Percentiles rank a stretch among this genome's conserved stretches.
Conservation (phyloP, 257 asterid genomes). For the Solanum peruvianum region DNA sequence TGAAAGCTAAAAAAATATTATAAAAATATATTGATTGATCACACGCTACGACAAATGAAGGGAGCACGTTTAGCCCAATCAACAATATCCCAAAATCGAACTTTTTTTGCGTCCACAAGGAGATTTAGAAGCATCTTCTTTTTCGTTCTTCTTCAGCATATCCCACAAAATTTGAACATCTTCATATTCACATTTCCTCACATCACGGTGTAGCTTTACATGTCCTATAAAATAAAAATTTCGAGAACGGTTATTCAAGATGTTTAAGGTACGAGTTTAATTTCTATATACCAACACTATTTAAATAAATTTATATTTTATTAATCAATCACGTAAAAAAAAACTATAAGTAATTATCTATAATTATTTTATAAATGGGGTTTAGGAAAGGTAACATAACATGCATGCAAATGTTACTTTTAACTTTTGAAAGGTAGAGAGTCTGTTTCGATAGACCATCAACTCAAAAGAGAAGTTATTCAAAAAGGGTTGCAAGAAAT, state of each 20-base stretch:
- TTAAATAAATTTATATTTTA: not conserved
- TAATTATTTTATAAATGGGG: not conserved
- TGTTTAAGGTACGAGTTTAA: not conserved
- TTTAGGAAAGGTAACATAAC: not conserved
- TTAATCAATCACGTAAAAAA: not conserved
- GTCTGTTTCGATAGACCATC: no score
- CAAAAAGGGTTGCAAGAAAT: not conserved
- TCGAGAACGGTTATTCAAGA: not conserved
- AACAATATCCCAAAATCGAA: slow-evolving; percentile 9
- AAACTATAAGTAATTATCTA: not conserved
- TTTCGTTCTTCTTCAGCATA: slow-evolving; percentile 31
- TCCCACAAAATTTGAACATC: slow-evolving; percentile 58
- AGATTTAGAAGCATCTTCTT: not conserved
- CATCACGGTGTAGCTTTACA: slow-evolving; percentile 26
- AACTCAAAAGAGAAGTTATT: not conserved
- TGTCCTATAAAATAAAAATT: slow-evolving; percentile 16
- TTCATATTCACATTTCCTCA: slow-evolving; percentile 46
- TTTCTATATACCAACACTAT: not conserved
- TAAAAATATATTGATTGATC: not conserved
- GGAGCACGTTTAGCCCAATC: slow-evolving; percentile 27
- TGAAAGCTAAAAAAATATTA: not conserved
- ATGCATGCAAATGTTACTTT: not conserved
- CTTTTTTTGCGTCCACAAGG: not conserved
- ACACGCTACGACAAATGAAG: slow-evolving; percentile 14
- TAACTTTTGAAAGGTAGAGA: not conserved